Evolutionary conservation across 306 rosid species (phyloP).

Genomic region (Medicago truncatula): MtrunA17r5.0-ANR NC_053046.1:8329501-8330000

Average conservation of each 20-base stretch:
- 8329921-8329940: too few species aligned
- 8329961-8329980: too few species aligned
- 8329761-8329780: too few species aligned
- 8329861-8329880: neutral
- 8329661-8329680: neutral
- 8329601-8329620: neutral
- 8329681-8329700: neutral
- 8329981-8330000: too few species aligned
- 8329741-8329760: too few species aligned
- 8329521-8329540: neutral
- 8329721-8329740: neutral
- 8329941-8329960: too few species aligned
- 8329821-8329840: neutral
- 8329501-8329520: conserved; percentile 3
- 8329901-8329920: neutral
- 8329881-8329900: neutral
- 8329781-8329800: neutral
- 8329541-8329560: neutral
- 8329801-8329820: neutral
- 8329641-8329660: neutral
- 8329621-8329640: neutral
- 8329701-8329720: too few species aligned
- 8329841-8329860: neutral
- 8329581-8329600: neutral
- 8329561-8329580: neutral